Evolutionary conservation across 768 basidiomycete genomes (phyloP), one percentile per base, ranked within the genome.

Genomic region (Termitomyces titanicus): DNA sequence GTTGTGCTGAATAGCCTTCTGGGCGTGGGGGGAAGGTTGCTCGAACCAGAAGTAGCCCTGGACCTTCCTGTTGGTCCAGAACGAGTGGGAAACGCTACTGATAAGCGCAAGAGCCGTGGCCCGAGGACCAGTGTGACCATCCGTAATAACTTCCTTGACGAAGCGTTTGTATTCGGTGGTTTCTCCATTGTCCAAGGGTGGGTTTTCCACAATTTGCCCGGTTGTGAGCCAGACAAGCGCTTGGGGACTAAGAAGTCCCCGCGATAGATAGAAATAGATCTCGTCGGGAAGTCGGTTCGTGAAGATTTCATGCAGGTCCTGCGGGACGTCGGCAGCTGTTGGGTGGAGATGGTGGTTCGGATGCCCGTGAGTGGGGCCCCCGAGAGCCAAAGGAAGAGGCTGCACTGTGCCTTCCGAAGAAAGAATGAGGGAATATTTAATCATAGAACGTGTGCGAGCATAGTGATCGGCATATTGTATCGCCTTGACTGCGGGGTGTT

Each of bases 121-220:
- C 18, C 97, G 82, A 29, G 97, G 97, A 0, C 92, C 90, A 13
- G 94, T 97, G 67, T 89, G 86, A 6, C 93, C 92, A 63, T 98
- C 96, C 1, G 95, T 98, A 53, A 98, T 88, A 33, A 94, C 89
- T 71, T 98, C 95, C 75, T 94, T 95, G 60, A 98, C 82, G 69
- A 96, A 99, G 20, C 94, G 84, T 63, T 85, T 87, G 69, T 97
- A 98, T 69, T 99, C 95, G 1, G 83, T 92, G 38, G 92, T 93
- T 70, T 98, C 96, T 2, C 95, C 95, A 65, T 94, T 95, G 67
- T 95, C 93, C 47, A 98, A 77, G 34, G 97, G 96, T 3, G 89
- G 86, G 53, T 85, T 85, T 66, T 98, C 92, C 46, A 88, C 74
- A 57, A 96, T 83, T 68, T 87, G 85, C 15, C 94, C 94, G 24